A percentile compares a stretch with the other conserved stretches of the same genome.
phyloP scores from a whole-genome alignment of 169 alveolate genomes.

The Eimeria acervulina region DNA sequence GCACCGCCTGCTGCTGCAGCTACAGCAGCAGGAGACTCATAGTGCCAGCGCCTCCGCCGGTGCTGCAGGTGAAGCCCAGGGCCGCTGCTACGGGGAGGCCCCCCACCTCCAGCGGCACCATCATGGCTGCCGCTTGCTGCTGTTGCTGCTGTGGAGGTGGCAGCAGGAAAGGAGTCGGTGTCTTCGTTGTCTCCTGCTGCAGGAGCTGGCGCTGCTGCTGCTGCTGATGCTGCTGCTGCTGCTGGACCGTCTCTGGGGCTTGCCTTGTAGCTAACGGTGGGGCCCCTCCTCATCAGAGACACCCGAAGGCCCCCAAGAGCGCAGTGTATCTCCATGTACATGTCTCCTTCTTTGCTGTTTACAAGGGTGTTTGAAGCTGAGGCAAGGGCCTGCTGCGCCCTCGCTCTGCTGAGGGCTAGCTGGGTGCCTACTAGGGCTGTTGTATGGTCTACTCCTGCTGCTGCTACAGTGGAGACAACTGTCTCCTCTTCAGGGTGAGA shows the following conservation, averaged over 20 bases:
- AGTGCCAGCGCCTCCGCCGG: slow-evolving; percentile 17
- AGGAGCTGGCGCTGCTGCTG: slow-evolving; percentile 28
- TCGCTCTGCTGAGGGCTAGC: slow-evolving; percentile 44
- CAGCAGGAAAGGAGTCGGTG: slow-evolving; percentile 11
- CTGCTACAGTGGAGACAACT: slow-evolving; percentile 4
- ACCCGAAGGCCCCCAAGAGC: slow-evolving; percentile 12
- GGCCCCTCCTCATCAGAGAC: slow-evolving; percentile 30
- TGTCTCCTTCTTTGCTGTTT: slow-evolving; percentile 12
- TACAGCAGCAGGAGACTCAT: slow-evolving; percentile 5
- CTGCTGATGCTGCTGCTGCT: slow-evolving; percentile 27
- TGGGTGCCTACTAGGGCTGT: slow-evolving; percentile 43
- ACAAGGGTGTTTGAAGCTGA: slow-evolving; percentile 1
- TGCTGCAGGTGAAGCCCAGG: slow-evolving; percentile 5
- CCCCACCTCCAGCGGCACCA: neutral
- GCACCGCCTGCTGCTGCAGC: neutral
- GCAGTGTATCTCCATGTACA: slow-evolving; percentile 34
- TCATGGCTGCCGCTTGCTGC: neutral
- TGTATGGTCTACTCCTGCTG: slow-evolving; percentile 38
- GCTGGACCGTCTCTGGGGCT: neutral
- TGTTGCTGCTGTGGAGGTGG: slow-evolving; percentile 7
- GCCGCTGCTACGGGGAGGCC: slow-evolving; percentile 13
- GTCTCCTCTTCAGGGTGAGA: slow-evolving; percentile 26
- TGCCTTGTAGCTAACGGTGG: slow-evolving; percentile 19
- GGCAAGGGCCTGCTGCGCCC: slow-evolving; percentile 57
- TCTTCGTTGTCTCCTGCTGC: slow-evolving; percentile 34